Evolutionary conservation across 441 rosid genomes (phyloP).

Genomic region (Adansonia grandidieri): DNA sequence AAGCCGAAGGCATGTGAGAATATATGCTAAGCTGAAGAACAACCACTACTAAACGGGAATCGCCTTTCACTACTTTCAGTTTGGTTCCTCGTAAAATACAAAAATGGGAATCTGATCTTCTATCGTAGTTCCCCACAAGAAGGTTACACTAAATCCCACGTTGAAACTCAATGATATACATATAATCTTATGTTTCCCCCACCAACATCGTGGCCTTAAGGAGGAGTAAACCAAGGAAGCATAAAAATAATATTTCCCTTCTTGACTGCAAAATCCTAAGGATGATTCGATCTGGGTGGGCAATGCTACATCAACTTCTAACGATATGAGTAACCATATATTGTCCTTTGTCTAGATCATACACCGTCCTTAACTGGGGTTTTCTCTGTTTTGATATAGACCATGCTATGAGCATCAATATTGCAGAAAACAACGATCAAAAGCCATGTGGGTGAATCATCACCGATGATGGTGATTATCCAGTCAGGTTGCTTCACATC

Average conservation of each 20-base stretch:
- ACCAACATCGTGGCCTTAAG: neutral
- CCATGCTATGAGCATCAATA: conserved; percentile 57
- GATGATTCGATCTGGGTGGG: neutral
- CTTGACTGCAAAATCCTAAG: conserved; percentile 13
- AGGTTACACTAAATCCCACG: conserved; percentile 25
- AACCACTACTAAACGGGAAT: neutral
- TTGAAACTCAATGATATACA: conserved; percentile 15
- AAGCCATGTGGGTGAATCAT: conserved; percentile 48
- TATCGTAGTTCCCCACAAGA: conserved; percentile 28
- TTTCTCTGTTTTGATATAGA: conserved; percentile 75
- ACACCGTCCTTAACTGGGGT: conserved; percentile 78
- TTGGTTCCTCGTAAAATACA: conserved; percentile 27
- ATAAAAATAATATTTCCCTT: neutral
- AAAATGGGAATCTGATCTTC: conserved; percentile 30
- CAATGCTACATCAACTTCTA: conserved; percentile 43
- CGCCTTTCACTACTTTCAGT: conserved; percentile 11
- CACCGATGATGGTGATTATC: conserved; percentile 46
- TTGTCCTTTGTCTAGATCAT: conserved; percentile 90
- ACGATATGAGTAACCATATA: conserved; percentile 68
- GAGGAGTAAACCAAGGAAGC: conserved; percentile 15
- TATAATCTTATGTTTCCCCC: neutral
- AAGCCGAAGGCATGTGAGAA: neutral
- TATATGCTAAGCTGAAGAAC: conserved; percentile 6
- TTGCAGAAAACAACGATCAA: conserved; percentile 51
- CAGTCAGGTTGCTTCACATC: conserved; percentile 45